Base-by-base conservation (phyloP, 805 yeast genomes). In the Cyberlindnera suaveolens region DNA sequence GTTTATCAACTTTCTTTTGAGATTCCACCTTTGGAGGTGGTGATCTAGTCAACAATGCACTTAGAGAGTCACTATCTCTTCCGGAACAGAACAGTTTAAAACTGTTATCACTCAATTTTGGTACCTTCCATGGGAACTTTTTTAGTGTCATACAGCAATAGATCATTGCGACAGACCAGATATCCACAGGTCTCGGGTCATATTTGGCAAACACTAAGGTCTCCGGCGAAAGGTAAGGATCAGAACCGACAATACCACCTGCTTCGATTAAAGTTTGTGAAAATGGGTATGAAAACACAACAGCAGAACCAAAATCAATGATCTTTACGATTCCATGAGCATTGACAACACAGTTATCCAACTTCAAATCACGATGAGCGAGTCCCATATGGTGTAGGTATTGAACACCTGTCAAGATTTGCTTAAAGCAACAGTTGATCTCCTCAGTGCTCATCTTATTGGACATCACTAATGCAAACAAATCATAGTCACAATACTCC, bases 51-150 rank as follows among this genome's bases (percentile, higher is more conserved):
- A 82, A 70, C 39, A 81, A 58, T 23, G 83, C 80, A 50, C 81
- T 79, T 47, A 85, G 66, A 1, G 89, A 77, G 40, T 72, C 78
- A 44, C 85, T 85, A 30, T 81, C 75, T 52, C 77, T 82, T 27
- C 89, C 77, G 23, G 85, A 77, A 36, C 91, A 83, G 61, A 86
- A 90, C 52, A 86, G 62, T 63, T 85, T 86, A 67, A 89, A 90
- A 48, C 93, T 82, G 52, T 80, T 77, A 63, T 89, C 96, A 40
- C 82, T 71, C 40, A 80, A 63, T 57, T 86, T 83, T 8, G 97
- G 96, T 7, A 87, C 86, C 60, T 87, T 88, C 96, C 96, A 89
- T 8, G 96, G 96, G 66, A 89, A 89, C 66, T 88, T 85, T 59
- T 87, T 83, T 61, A 89, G 70, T 46, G 86, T 77, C 96, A 89